Base-by-base conservation (phyloP, 768 basidiomycete species). In the Paxillus rubicundulus region DNA sequence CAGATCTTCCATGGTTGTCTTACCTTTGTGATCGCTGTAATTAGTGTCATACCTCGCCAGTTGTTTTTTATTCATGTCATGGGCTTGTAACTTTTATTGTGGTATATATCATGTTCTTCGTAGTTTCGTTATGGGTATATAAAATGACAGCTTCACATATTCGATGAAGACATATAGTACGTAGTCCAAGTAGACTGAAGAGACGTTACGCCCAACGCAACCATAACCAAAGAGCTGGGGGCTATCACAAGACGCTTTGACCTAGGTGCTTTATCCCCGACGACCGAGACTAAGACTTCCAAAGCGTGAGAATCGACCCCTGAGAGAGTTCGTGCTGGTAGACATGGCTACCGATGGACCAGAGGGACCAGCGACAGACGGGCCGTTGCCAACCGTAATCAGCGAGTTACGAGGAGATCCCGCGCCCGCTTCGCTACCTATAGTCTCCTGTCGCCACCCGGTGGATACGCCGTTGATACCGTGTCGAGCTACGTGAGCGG, bases 391-490 rank as follows among this genome's bases (percentile, higher is more conserved):
- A 12, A 88, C 83, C 54, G 89, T 88, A 49, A 89, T 82, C 66
- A 87, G 78, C 9, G 89, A 92, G 58, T 86, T 82, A 39, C 82
- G 86, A 24, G 82, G 85, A 2, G 89, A 91, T 1, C 76, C 81
- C 2, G 59, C 63, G 5, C 72, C 74, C 1, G 62, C 49, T 44
- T 78, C 77, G 59, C 72, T 75, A 4, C 70, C 67, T 34, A 70
- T 52, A 24, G 57, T 71, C 40, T 89, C 89, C 33, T 59, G 64
- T 4, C 82, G 82, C 34, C 87, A 89, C 7, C 86, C 86, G 1
- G 87, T 89, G 24, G 89, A 80, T 5, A 93, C 85, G 1, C 86
- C 89, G 41, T 83, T 86, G 68, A 93, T 86, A 9, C 91, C 91
- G 62, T 92, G 88, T 24, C 87, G 79, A 16, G 90, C 82, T 6